Conservation (phyloP, 495 filamentous ascomycete genomes). For the Lasiosphaeria ovina region DNA sequence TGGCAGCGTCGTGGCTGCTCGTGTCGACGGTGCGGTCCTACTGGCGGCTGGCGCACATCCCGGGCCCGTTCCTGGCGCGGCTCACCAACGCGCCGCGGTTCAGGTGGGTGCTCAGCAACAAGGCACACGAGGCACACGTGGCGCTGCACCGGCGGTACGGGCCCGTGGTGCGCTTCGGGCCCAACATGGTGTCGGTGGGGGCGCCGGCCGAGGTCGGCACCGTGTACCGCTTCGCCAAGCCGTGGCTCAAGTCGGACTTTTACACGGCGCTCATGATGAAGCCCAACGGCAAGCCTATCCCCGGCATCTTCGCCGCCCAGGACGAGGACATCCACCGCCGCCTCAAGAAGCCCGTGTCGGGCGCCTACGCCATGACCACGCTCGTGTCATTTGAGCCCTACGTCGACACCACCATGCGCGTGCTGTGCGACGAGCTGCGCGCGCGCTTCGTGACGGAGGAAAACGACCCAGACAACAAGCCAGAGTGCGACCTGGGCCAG, state of each 20-base stretch:
- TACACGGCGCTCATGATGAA: conserved; percentile 28
- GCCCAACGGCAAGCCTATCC: conserved; percentile 19
- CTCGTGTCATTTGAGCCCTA: conserved; percentile 55
- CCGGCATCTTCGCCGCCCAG: conserved; percentile 28
- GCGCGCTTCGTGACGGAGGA: neutral
- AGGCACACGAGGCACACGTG: conserved; percentile 20
- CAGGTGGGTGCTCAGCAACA: conserved; percentile 11
- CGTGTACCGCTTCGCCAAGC: conserved; percentile 24
- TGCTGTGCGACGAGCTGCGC: conserved; percentile 45
- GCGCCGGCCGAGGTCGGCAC: conserved; percentile 23
- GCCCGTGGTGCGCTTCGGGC: conserved; percentile 34
- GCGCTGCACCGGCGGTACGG: conserved; percentile 35
- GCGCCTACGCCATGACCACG: conserved; percentile 52
- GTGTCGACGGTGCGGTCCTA: neutral
- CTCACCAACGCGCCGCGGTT: conserved; percentile 22
- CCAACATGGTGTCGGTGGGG: conserved; percentile 36
- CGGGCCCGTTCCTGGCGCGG: conserved; percentile 24
- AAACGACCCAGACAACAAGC: conserved; percentile 37
- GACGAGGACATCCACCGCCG: conserved; percentile 30
- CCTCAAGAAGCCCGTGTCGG: conserved; percentile 37
- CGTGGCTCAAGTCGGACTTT: conserved; percentile 33
- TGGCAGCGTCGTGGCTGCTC: neutral
- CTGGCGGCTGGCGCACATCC: conserved; percentile 2
- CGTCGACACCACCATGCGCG: conserved; percentile 50
- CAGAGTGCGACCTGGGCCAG: conserved; percentile 45